phyloP scores from a whole-genome alignment of 352 stramenopile species.

The Globisporangium spiculum region DNA sequence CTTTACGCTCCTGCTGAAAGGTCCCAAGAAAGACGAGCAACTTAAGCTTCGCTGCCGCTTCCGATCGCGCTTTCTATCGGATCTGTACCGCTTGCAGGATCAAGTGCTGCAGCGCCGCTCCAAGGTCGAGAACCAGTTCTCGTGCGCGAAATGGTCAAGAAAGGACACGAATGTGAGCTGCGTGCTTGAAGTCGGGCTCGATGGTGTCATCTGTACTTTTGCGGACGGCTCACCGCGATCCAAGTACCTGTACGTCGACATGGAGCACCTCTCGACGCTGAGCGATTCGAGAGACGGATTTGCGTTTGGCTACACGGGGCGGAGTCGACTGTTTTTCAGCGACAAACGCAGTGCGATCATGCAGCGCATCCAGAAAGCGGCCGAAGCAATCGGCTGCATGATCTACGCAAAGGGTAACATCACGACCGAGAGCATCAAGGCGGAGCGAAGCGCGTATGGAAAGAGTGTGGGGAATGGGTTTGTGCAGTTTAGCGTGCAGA shows the following conservation, averaged over 20 bases:
- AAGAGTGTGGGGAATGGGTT: conserved; percentile 51
- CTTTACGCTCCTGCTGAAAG: conserved; percentile 65
- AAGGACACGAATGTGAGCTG: conserved; percentile 43
- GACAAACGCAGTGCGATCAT: conserved; percentile 52
- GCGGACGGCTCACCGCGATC: conserved; percentile 48
- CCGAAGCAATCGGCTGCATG: conserved; percentile 52
- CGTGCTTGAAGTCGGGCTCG: conserved; percentile 53
- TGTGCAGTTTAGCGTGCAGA: conserved; percentile 69
- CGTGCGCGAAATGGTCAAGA: conserved; percentile 66
- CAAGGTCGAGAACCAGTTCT: conserved; percentile 35
- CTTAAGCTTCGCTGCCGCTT: conserved; percentile 80
- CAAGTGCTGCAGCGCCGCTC: conserved; percentile 37
- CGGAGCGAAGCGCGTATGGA: conserved; percentile 44
- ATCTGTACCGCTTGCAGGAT: conserved; percentile 71
- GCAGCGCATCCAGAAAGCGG: conserved; percentile 50
- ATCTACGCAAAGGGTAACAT: conserved; percentile 37
- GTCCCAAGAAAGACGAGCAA: conserved; percentile 82
- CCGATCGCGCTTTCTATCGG: conserved; percentile 68
- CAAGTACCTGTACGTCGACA: conserved; percentile 78
- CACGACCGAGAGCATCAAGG: conserved; percentile 41
- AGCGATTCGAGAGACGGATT: conserved; percentile 59
- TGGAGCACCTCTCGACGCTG: conserved; percentile 65
- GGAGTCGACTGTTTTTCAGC: conserved; percentile 71
- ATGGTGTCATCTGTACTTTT: conserved; percentile 47
- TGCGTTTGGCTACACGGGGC: conserved; percentile 61